Base-by-base conservation (phyloP, 176 grass and related monocot species). In the Tillandsia leiboldiana region DNA sequence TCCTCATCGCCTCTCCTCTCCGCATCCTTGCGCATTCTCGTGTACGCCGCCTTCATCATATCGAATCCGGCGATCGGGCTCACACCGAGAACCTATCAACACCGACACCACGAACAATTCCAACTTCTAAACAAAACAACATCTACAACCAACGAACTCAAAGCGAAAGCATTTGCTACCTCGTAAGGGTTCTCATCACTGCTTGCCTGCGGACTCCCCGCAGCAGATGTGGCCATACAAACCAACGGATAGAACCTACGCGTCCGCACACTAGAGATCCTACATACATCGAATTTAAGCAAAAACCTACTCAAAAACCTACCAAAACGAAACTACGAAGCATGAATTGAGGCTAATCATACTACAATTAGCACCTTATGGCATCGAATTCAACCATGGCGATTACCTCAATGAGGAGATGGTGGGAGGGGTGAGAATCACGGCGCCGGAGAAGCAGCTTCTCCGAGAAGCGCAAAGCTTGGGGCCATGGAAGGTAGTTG, bases 41-140 rank as follows among this genome's bases (percentile, higher is more conserved):
- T 90, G 69, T 97, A 97, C 11, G 93, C 86, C n/a, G 77, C 69
- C 61, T 92, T 97, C 79, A 97, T 81, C 73, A 78, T 86, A 68
- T 97, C 93, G 66, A 92, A 97, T 72, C 74, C 83, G 73, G 84
- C 79, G 12, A 92, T 88, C 9, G 89, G 80, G 63, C 78, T 85
- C 54, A 97, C 81, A 72, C 88, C 93, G 71, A 97, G 74, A 87
- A 92, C 75, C 93, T 97, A 71, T 57, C 42, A 52, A 51, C 56
- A 22, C 49, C 12, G 49, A 59, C 58, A 77, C 67, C 65, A 3
- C 66, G 11, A 0, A 28, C 23, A 65, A 57, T 15, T 49, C 3
- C 9, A 67, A 51, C 17, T 8, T 65, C 29, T 14, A 7, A 9
- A 51, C 6, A 59, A 20, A 48, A 51, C 1, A 20, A 49, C 20